Evolutionary conservation across 2,329 filamentous ascomycete species (phyloP).

Genomic region (Coniochaeta sp.): DNA sequence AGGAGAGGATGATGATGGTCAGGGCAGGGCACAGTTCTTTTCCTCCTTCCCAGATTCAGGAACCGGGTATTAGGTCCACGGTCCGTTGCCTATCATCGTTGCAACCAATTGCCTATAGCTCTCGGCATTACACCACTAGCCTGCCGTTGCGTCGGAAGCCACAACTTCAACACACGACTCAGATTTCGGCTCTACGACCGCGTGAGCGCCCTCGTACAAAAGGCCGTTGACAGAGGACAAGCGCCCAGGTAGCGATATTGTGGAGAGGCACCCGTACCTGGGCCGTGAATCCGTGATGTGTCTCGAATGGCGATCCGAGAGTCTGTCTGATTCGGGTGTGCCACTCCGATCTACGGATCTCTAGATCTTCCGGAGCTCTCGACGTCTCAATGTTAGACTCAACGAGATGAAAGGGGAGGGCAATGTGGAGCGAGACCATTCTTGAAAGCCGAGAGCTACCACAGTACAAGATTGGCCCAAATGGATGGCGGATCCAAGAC

Average conservation of each 20-base stretch:
- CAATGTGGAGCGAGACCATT: constrained; percentile 1
- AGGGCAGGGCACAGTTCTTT: no score
- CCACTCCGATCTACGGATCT: not conserved
- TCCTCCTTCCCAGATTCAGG: no score
- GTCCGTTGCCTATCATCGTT: not conserved
- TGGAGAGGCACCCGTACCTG: not conserved
- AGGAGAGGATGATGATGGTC: not conserved
- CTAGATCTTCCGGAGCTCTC: not conserved
- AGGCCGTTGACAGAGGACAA: not conserved
- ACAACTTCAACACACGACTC: not conserved
- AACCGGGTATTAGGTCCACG: not conserved
- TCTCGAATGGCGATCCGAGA: not conserved
- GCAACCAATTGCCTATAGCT: no score
- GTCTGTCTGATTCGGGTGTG: constrained; percentile 1
- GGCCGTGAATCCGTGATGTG: constrained; percentile 1
- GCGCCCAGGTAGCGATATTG: not conserved
- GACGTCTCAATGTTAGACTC: constrained; percentile 3
- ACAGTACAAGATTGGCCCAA: not conserved
- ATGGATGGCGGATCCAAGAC: not conserved
- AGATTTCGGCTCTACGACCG: not conserved
- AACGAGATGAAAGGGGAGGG: constrained; percentile 3
- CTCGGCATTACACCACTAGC: not conserved
- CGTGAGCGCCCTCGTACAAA: not conserved
- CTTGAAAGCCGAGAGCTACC: not conserved
- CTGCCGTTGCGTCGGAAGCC: not conserved